Evolutionary conservation across 257 asterid species (phyloP), one percentile per base, ranked within the genome.

Genomic region (Parsonsia alboflavescens): DNA sequence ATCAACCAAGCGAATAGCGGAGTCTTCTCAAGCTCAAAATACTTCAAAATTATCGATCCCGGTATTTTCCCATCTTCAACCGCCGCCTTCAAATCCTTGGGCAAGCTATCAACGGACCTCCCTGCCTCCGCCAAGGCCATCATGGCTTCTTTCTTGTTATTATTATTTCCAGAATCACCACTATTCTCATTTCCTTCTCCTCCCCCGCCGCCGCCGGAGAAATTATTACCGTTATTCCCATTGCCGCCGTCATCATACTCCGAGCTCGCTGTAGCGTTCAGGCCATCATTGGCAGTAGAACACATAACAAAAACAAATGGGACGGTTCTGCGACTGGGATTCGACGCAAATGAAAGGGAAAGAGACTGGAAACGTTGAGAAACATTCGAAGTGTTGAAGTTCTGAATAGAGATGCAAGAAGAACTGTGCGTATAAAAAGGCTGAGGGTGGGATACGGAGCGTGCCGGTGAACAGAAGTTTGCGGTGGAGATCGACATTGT

Each of bases 41-140:
- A 94, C 79, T 85, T 85, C 83, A 70, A 64, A 49, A 92, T 77
- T 50, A 94, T 85, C 70, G 93, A 82, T 63, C 89, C 96, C 7
- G 99, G 92, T 28, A 92, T 85, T 49, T 85, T 87, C 54, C 98
- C 98, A 68, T 84, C 90, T 70, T 80, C 85, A 0, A 92, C 81
- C 44, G 99, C 99, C 4, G 93, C 96, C 78, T 72, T 85, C 86
- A 94, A 84, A 80, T 94, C 99, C 80, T 79, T 85, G 0, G 99
- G 99, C 83, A 94, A 79, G 79, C 96, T 86, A 80, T 94, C 98
- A 50, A 94, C 64, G 46, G 87, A 79, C 90, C 96, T 86, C 75
- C 91, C 90, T 6, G 87, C 92, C 88, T 85, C 90, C 64, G 86
- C 85, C 88, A 86, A 68, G 68, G 78, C 85, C 87, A 89, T 82